phyloP scores from a whole-genome alignment of 108 stramenopile genomes.

The Cyclotella atomus region DNA sequence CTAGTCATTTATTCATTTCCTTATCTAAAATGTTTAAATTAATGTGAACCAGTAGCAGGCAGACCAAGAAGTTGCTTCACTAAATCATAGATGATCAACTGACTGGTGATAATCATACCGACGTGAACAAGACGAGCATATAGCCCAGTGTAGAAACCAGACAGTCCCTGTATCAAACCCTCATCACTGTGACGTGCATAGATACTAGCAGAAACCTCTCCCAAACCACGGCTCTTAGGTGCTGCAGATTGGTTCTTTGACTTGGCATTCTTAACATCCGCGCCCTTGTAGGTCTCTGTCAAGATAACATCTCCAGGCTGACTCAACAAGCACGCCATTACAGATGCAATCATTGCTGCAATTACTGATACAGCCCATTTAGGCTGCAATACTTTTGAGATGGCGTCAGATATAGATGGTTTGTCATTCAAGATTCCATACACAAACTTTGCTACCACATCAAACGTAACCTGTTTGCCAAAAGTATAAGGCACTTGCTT shows the following conservation, averaged over 20 bases:
- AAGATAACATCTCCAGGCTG: constrained; percentile 97
- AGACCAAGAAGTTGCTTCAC: constrained; percentile 92
- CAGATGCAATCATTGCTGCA: constrained; percentile 73
- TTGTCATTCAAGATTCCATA: constrained; percentile 54
- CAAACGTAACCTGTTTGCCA: constrained; percentile 92
- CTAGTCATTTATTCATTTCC: too few relatives aligned
- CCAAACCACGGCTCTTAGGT: constrained; percentile 48
- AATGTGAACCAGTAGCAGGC: constrained; percentile 92
- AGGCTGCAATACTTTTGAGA: constrained; percentile 29
- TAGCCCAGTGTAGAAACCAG: constrained; percentile 81
- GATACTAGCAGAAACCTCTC: constrained; percentile 71
- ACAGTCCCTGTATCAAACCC: constrained; percentile 57
- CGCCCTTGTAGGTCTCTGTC: constrained; percentile 79
- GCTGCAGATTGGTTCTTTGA: constrained; percentile 43
- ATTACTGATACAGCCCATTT: constrained; percentile 74
- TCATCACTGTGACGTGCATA: constrained; percentile 85
- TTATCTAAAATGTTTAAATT: too few relatives aligned
- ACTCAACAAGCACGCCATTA: constrained; percentile 88
- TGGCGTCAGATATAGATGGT: constrained; percentile 12
- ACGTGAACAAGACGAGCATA: constrained; percentile 91
- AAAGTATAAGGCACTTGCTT: constrained; percentile 98
- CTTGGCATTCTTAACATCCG: constrained; percentile 16
- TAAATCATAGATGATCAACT: constrained; percentile 93
- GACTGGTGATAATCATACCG: constrained; percentile 89
- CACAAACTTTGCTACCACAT: constrained; percentile 73